These are phyloP conservation scores for Plenodomus biglobosus DNA, from an alignment of 2,329 filamentous ascomycete species.

Conservation along the genomic window DNA sequence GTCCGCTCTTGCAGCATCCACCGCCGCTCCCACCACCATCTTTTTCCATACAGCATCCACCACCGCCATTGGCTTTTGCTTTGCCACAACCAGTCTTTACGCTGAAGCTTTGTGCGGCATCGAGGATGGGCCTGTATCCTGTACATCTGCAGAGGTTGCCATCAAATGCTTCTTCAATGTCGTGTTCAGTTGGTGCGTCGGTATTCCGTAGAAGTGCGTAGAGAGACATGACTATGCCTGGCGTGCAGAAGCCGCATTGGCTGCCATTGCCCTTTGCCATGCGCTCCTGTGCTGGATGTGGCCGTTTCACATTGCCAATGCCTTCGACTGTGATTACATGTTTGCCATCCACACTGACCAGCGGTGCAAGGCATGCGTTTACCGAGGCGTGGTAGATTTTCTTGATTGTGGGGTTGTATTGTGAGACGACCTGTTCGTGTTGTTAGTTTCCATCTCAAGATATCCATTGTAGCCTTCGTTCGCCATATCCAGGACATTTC, in stretches of 20 bases:
- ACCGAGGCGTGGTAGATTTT: constrained; percentile 95
- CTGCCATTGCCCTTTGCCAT: constrained; percentile 90
- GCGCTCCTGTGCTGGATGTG: constrained; percentile 87
- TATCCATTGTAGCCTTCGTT: background rate
- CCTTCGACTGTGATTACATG: constrained; percentile 98
- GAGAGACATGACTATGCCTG: constrained; percentile 95
- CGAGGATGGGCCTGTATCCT: constrained; percentile 89
- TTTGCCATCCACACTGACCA: constrained; percentile 93
- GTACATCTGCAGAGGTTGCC: constrained; percentile 96
- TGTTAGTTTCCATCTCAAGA: constrained; percentile 7
- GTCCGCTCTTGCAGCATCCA: constrained; percentile 45
- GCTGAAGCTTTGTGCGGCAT: constrained; percentile 89
- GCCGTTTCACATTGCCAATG: constrained; percentile 82
- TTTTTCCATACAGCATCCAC: constrained; percentile 72
- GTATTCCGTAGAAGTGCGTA: constrained; percentile 92
- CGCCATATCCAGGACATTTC: background rate
- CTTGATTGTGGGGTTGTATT: constrained; percentile 89
- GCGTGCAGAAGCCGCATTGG: constrained; percentile 95
- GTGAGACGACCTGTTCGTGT: constrained; percentile 68
- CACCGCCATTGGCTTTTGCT: constrained; percentile 59
- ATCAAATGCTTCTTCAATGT: constrained; percentile 95
- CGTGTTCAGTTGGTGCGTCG: constrained; percentile 71
- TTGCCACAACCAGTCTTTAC: constrained; percentile 59
- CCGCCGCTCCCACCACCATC: constrained; percentile 48
- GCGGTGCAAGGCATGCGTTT: constrained; percentile 90